Evolutionary conservation across 2,329 filamentous ascomycete genomes (phyloP), one percentile per base, ranked within the genome.

Genomic region (Mycocentrospora acerina): DNA sequence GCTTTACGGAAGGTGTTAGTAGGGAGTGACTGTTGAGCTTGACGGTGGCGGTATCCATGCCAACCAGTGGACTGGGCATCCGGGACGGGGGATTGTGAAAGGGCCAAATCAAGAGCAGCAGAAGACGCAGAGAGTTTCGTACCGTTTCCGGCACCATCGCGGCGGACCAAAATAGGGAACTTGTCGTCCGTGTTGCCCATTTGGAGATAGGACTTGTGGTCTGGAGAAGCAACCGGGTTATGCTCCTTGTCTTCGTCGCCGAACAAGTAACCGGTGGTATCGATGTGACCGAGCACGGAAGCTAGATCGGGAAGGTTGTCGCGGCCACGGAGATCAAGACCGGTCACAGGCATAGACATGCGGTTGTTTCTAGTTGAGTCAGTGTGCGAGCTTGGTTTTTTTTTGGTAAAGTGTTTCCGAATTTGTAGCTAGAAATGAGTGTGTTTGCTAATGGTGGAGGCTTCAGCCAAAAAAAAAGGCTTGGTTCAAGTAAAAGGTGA

Each of bases 321-420:
- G 32, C 85, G 82, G 55, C 82, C 71, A 47, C 84, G 80, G 51
- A 77, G 82, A 51, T 85, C 80, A 51, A 83, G 81, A 44, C 79
- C 79, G 32, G 86, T 88, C 35, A 91, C 86, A 22, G 91, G 91
- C 86, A 96, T 90, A 4, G 91, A 96, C 69, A 95, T 95, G 50
- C 91, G 86, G 66, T 95, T 94, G 44, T 85, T 77, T 53, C 88
- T 94, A 55, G 33, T 35, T 35, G 22, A 41, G 41, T 37, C 38
- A 24, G 29, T n/a, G 34, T 31, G 40, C 27, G 15, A 34, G 29
- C 10, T 24, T 32, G 24, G 33, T 10, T 26, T 30, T 10, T 35
- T 28, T 13, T 34, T 17, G 22, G 14, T n/a, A n/a, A n/a, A n/a
- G n/a, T n/a, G n/a, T n/a, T n/a, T n/a, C n/a, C n/a, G n/a, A n/a